phyloP scores from a whole-genome alignment of 2,329 filamentous ascomycete genomes.

The Aspergillus eucalypticola region DNA sequence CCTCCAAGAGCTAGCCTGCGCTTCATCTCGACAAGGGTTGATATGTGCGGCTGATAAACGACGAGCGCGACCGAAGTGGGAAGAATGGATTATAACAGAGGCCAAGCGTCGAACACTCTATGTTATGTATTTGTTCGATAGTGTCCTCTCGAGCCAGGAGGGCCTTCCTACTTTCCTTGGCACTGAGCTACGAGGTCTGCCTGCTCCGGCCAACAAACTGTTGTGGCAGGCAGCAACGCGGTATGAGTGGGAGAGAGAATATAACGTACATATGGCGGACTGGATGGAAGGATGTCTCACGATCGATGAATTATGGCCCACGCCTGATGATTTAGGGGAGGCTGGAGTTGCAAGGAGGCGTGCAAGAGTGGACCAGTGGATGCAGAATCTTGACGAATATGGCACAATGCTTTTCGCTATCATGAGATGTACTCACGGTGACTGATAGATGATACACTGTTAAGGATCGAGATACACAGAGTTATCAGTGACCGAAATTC shows the following conservation, averaged over 20 bases:
- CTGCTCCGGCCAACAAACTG: conserved; percentile 42
- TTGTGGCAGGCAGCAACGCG: conserved; percentile 47
- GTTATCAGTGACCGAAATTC: no score
- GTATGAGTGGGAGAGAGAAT: conserved; percentile 46
- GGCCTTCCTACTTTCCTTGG: conserved; percentile 51
- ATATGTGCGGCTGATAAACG: conserved; percentile 46
- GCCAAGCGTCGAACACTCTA: conserved; percentile 55
- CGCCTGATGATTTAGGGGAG: conserved; percentile 35
- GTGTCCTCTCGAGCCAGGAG: conserved; percentile 49
- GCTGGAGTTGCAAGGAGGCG: conserved; percentile 31
- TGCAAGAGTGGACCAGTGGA: conserved; percentile 50
- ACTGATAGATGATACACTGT: not conserved
- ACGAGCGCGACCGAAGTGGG: conserved; percentile 49
- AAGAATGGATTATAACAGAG: conserved; percentile 55
- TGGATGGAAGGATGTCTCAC: conserved; percentile 44
- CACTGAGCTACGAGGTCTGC: conserved; percentile 50
- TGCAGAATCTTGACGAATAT: conserved; percentile 54
- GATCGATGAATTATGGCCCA: conserved; percentile 56
- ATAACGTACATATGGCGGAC: conserved; percentile 44
- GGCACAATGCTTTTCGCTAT: conserved; percentile 56
- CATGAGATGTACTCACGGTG: conserved; percentile 48
- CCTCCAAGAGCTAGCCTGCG: conserved; percentile 52
- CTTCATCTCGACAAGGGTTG: conserved; percentile 42
- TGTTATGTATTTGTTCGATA: conserved; percentile 57
- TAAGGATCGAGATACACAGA: accelerated